These are phyloP conservation scores for Lasiodiplodia citricola DNA, from an alignment of 2,329 filamentous ascomycete species.

Conservation along the genomic window DNA sequence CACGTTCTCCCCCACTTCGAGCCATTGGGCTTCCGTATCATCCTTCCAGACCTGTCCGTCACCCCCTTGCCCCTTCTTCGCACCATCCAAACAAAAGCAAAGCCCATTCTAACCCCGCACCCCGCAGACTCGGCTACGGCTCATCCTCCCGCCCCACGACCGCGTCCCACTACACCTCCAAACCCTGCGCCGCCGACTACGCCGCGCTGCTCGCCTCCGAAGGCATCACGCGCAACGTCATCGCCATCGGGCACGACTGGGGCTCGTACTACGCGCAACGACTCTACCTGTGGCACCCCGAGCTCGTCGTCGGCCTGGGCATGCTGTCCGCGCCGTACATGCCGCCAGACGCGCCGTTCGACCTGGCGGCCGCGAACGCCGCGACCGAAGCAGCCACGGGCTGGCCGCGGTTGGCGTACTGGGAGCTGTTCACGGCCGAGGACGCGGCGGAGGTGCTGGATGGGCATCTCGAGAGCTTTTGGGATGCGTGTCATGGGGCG, in stretches of 20 bases:
- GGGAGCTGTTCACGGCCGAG: constrained; percentile 51
- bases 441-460: constrained; percentile 49
- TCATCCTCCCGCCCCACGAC: constrained; percentile 34
- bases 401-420: constrained; percentile 50
- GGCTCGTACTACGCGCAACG: constrained; percentile 49
- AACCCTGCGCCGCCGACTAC: constrained; percentile 21
- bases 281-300: constrained; percentile 49
- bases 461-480: constrained; percentile 47
- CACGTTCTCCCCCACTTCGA: constrained; percentile 44
- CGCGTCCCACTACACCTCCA: constrained; percentile 14
- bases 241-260: constrained; percentile 59
- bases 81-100: not conserved
- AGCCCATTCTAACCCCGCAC: too few relatives aligned
- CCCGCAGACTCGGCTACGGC: constrained; percentile 38
- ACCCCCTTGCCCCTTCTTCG: too few relatives aligned
- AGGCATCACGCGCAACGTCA: constrained; percentile 27
- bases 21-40: constrained; percentile 38
- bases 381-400: constrained; percentile 44
- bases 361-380: constrained; percentile 35
- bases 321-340: constrained; percentile 49
- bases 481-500: constrained; percentile 41
- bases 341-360: constrained; percentile 34
- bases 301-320: constrained; percentile 48
- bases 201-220: constrained; percentile 32
- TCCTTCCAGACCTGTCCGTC: constrained; percentile 38